Conservation (phyloP, 805 yeast species). For the Helenozyma baotianmanensis region DNA sequence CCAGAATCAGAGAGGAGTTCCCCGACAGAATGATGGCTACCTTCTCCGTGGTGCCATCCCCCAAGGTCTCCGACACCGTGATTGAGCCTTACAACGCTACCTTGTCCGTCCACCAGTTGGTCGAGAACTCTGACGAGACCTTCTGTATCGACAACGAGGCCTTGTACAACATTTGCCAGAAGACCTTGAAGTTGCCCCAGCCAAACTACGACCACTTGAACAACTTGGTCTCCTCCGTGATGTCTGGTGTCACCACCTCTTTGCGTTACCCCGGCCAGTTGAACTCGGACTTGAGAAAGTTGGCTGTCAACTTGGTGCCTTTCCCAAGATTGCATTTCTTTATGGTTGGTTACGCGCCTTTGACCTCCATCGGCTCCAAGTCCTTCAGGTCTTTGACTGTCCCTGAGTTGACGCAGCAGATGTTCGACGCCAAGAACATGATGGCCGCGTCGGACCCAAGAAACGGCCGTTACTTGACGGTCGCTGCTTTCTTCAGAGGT, state of each 20-base stretch:
- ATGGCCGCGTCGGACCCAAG: conserved; percentile 94
- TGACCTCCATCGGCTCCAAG: conserved; percentile 74
- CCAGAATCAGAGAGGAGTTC: conserved; percentile 85
- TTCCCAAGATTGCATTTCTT: conserved; percentile 94
- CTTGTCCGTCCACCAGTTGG: conserved; percentile 83
- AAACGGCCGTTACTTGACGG: conserved; percentile 87
- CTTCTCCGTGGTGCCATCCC: conserved; percentile 88
- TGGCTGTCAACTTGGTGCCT: conserved; percentile 92
- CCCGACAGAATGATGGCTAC: conserved; percentile 97
- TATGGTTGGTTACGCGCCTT: conserved; percentile 93
- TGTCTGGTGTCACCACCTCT: conserved; percentile 94
- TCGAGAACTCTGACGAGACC: conserved; percentile 87
- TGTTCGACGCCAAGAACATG: conserved; percentile 89
- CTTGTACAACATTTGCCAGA: conserved; percentile 81
- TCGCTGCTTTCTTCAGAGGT: conserved; percentile 93
- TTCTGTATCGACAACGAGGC: conserved; percentile 96
- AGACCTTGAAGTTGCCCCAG: conserved; percentile 73
- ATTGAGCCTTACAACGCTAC: conserved; percentile 95
- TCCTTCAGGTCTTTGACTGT: conserved; percentile 82
- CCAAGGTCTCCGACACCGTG: conserved; percentile 87
- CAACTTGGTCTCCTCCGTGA: conserved; percentile 79
- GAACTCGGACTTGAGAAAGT: conserved; percentile 86
- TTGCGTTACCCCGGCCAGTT: conserved; percentile 93
- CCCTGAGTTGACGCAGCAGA: conserved; percentile 89
- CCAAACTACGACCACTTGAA: conserved; percentile 80